Evolutionary conservation across 257 asterid species (phyloP).

Genomic region (Lycium barbarum): DNA sequence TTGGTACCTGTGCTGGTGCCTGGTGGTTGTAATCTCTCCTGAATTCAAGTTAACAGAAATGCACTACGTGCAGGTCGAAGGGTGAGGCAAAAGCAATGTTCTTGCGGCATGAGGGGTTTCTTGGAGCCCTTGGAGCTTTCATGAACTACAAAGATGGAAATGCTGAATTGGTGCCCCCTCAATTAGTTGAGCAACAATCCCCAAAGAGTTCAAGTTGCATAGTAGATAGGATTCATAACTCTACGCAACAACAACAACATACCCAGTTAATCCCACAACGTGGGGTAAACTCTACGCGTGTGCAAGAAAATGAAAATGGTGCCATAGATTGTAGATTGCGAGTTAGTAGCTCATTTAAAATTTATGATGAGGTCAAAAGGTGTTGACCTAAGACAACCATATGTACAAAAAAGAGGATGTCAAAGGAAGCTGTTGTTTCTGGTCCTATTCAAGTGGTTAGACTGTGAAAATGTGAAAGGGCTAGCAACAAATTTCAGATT

Average conservation of each 20-base stretch:
- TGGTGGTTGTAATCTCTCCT: background rate
- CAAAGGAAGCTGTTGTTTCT: background rate
- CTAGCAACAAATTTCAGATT: background rate
- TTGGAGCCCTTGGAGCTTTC: constrained; percentile 89
- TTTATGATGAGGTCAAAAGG: constrained; percentile 30
- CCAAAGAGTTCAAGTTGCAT: constrained; percentile 38
- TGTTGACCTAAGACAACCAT: background rate
- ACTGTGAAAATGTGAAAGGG: background rate
- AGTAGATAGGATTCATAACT: constrained; percentile 42
- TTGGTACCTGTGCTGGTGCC: background rate
- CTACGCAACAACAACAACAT: too few relatives aligned
- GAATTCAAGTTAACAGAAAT: constrained; percentile 22
- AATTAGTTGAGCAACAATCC: constrained; percentile 34
- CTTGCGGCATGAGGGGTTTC: constrained; percentile 84
- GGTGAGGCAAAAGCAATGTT: constrained; percentile 93
- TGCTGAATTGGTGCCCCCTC: constrained; percentile 40
- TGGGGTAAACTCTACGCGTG: constrained; percentile 46
- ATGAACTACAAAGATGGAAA: constrained; percentile 57
- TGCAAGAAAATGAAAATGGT: constrained; percentile 48
- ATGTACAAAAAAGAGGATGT: constrained; percentile 11
- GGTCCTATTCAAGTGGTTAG: background rate
- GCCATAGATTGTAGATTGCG: constrained; percentile 58
- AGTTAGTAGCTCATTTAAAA: constrained; percentile 36
- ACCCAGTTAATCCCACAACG: too few relatives aligned
- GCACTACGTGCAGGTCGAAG: constrained; percentile 67